Conservation (phyloP, 148 eudicot species). For the Nepenthes mirabilis region DNA sequence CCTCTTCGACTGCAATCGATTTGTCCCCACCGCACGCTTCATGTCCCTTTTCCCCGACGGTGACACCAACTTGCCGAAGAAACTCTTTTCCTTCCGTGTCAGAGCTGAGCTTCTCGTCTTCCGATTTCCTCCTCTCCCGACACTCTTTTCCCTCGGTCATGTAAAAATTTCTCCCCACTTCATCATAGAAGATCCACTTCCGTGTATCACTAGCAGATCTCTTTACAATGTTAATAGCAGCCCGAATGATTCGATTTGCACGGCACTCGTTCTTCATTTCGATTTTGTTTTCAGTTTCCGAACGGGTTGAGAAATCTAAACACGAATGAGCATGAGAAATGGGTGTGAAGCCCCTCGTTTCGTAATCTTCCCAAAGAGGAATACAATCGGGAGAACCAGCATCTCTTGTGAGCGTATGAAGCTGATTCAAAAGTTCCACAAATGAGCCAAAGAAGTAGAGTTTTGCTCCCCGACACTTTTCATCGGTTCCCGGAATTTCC, state of each 20-base stretch:
- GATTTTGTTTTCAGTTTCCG: conserved; percentile 23
- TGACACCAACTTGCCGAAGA: neutral
- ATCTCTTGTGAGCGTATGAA: conserved; percentile 16
- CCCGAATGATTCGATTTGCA: conserved; percentile 42
- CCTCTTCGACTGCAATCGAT: conserved; percentile 40
- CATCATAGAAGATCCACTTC: conserved; percentile 34
- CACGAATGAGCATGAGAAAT: conserved; percentile 26
- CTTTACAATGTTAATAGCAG: conserved; percentile 36
- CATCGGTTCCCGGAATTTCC: conserved; percentile 17
- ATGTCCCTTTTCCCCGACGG: conserved; percentile 6
- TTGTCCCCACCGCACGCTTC: conserved; percentile 2
- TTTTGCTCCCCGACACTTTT: conserved; percentile 35
- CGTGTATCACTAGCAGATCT: conserved; percentile 9
- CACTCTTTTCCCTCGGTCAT: conserved; percentile 5
- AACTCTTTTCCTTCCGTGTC: neutral
- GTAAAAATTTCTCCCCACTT: conserved; percentile 19
- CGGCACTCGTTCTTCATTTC: conserved; percentile 26
- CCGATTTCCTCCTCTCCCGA: neutral
- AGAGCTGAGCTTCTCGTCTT: conserved; percentile 3
- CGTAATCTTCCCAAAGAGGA: conserved; percentile 92
- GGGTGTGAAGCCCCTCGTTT: conserved; percentile 64
- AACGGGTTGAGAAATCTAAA: conserved; percentile 32
- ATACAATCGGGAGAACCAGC: conserved; percentile 12
- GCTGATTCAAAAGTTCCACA: conserved; percentile 44
- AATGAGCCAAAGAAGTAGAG: conserved; percentile 52